Percentiles rank a stretch among this genome's conserved stretches.
These are phyloP conservation scores for Sesbania bispinosa DNA, from an alignment of 306 rosid genomes.

Conservation along the genomic window DNA sequence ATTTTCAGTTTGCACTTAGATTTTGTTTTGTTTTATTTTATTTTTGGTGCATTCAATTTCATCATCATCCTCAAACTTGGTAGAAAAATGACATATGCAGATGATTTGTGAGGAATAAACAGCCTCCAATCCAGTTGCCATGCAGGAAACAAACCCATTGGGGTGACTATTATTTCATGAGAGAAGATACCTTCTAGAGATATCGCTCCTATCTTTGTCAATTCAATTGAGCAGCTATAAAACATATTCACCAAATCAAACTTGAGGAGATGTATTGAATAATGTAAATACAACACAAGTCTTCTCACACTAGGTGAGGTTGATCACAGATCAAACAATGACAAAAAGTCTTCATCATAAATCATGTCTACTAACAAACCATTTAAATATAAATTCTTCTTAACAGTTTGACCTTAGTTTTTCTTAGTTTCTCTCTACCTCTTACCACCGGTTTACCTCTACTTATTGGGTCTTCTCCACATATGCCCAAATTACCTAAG, in stretches of 20 bases:
- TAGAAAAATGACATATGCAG: not conserved
- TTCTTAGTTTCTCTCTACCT: no score
- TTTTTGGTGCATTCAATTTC: not conserved
- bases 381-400: not conserved
- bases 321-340: not conserved
- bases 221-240: slow-evolving; percentile 4
- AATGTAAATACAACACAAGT: no score
- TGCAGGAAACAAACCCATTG: not conserved
- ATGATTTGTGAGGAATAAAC: no score
- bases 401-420: no score
- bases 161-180: not conserved
- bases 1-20: not conserved
- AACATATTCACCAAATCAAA: slow-evolving; percentile 8
- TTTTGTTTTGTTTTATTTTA: no score
- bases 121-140: not conserved
- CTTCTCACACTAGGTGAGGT: not conserved
- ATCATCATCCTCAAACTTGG: slow-evolving; percentile 9
- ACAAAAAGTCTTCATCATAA: not conserved
- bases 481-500: no score
- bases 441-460: no score
- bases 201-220: not conserved
- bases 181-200: not conserved
- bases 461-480: no score
- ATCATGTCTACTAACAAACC: not conserved
- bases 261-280: no score